Evolutionary conservation across 805 yeast species (phyloP).

Genomic region (Cyberlindnera veronae): DNA sequence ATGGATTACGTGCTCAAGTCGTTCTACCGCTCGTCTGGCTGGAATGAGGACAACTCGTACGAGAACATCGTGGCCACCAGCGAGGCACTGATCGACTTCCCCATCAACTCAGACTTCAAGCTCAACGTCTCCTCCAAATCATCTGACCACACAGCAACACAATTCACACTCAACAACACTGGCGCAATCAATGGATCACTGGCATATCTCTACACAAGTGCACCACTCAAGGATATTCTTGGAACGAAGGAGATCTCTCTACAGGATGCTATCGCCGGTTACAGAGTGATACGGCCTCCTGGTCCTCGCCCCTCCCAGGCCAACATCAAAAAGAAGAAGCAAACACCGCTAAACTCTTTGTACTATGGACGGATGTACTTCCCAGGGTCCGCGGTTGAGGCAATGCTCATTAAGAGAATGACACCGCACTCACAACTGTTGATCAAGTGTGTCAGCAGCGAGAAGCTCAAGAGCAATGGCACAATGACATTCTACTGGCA

Average conservation of each 20-base stretch:
- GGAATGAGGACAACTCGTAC: constrained; percentile 79
- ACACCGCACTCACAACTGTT: constrained; percentile 59
- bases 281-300: constrained; percentile 51
- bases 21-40: constrained; percentile 64
- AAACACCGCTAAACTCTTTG: constrained; percentile 37
- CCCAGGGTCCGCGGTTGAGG: constrained; percentile 84
- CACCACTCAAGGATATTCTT: constrained; percentile 47
- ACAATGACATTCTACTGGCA: constrained; percentile 70
- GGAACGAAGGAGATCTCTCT: constrained; percentile 52
- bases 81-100: constrained; percentile 63
- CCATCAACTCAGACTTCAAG: constrained; percentile 62
- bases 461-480: constrained; percentile 49
- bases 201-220: constrained; percentile 73
- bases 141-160: constrained; percentile 65
- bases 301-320: constrained; percentile 29
- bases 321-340: too few relatives aligned
- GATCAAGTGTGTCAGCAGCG: constrained; percentile 72
- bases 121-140: constrained; percentile 69
- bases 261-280: constrained; percentile 69
- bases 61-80: constrained; percentile 74
- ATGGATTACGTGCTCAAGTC: constrained; percentile 83
- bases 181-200: constrained; percentile 74
- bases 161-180: constrained; percentile 63
- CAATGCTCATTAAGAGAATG: constrained; percentile 70
- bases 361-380: constrained; percentile 84